Conservation (phyloP, 331 rosid genomes). For the Quercus phellos region DNA sequence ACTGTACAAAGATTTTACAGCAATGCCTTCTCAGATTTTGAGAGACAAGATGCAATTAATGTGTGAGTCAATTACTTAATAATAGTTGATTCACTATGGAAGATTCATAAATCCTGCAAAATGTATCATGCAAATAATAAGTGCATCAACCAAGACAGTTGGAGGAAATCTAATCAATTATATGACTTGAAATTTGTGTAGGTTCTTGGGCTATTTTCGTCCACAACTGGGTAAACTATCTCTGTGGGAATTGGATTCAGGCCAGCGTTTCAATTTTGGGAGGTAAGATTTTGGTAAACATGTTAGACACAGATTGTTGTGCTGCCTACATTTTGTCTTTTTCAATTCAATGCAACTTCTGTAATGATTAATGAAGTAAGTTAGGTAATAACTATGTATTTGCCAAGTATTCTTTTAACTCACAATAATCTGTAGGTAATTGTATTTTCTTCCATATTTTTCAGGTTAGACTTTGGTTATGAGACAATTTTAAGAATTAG, state of each 20-base stretch:
- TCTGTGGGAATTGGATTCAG: constrained; percentile 79
- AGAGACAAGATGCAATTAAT: constrained; percentile 81
- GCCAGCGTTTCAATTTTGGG: constrained; percentile 54
- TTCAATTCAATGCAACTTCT: constrained; percentile 2
- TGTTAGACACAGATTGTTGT: constrained; percentile 37
- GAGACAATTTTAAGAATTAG: not conserved
- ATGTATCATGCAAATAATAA: not conserved
- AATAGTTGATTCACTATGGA: not conserved
- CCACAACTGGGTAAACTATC: constrained; percentile 74
- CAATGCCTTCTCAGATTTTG: constrained; percentile 68
- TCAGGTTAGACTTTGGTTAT: not conserved
- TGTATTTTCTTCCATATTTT: not conserved
- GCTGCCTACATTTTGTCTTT: constrained; percentile 14
- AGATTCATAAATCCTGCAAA: not conserved
- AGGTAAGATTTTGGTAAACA: constrained; percentile 32
- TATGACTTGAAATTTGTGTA: constrained; percentile 33
- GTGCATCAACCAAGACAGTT: not conserved
- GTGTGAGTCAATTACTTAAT: constrained; percentile 44
- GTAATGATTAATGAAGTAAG: not conserved
- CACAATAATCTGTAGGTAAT: not conserved
- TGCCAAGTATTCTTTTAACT: not conserved
- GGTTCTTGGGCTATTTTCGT: constrained; percentile 89
- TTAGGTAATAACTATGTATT: not conserved
- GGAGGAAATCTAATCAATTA: not conserved
- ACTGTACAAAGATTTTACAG: constrained; percentile 75